Base-by-base conservation (phyloP, 495 filamentous ascomycete species). In the Articulospora tetracladia region DNA sequence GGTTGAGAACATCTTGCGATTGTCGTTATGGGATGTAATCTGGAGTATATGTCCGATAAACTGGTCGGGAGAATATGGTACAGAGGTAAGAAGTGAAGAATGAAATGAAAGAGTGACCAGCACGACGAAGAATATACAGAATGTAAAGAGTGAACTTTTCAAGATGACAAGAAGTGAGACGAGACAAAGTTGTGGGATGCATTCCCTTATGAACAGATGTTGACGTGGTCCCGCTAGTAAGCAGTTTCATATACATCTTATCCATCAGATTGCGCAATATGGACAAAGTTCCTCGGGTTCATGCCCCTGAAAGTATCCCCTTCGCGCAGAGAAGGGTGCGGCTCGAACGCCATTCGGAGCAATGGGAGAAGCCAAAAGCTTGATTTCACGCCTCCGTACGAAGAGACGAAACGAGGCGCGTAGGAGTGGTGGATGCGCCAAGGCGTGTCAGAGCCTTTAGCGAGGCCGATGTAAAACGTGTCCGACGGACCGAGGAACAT, bases 31-130 rank as follows among this genome's bases (percentile, higher is more conserved):
- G n/a, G n/a, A n/a, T n/a, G n/a, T n/a, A n/a, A n/a, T n/a, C n/a
- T n/a, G n/a, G n/a, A n/a, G n/a, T 44, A 19, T 7, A 44, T 34
- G 30, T 34, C 15, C 7, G 6, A 34, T 34, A 44, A 44, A 44
- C 39, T 44, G 39, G 73, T 51, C 58, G 60, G 57, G 4, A 48
- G 17, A 22, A 51, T 36, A 53, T 13, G 56, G 30, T 55, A 20
- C 28, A 32, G 32, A n/a, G 46, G 7, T 4, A 25, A 52, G 56
- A 59, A 51, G 39, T 4, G 53, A 34, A 20, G 20, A n/a, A 48
- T 13, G 48, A 12, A 34, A 51, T n/a, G 22, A 61, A 62, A 19
- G 22, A 39, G 47, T 53, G 53, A 39, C 53, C 32, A 57, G 59
- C 53, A 62, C 44, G 25, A 50, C 7, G 3, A n/a, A 12, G 17